Evolutionary conservation across 805 yeast species (phyloP).

Genomic region (Hanseniaspora pseudoguilliermondii): DNA sequence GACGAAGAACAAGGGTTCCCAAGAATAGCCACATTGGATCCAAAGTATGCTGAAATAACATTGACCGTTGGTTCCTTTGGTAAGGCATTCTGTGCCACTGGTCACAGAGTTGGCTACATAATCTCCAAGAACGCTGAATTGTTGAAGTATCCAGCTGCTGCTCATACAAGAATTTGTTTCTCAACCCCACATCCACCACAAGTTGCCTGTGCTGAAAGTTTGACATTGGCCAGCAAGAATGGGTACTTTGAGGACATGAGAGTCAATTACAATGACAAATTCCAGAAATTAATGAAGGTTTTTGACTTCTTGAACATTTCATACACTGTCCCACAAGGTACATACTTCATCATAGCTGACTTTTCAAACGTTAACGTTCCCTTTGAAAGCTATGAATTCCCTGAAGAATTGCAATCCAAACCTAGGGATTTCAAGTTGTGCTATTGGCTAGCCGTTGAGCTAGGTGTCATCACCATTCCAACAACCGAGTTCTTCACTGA

Average conservation of each 20-base stretch:
- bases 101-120: constrained; percentile 97
- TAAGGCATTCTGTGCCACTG: constrained; percentile 95
- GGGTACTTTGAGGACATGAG: constrained; percentile 63
- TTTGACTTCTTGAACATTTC: constrained; percentile 84
- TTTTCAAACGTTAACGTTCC: constrained; percentile 75
- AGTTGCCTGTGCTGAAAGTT: constrained; percentile 76
- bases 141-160: constrained; percentile 67
- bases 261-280: constrained; percentile 55
- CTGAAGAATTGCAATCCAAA: constrained; percentile 50
- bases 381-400: constrained; percentile 46
- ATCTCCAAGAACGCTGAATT: constrained; percentile 67
- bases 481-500: constrained; percentile 53
- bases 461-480: constrained; percentile 93
- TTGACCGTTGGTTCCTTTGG: constrained; percentile 95
- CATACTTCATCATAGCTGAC: constrained; percentile 83
- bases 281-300: constrained; percentile 54
- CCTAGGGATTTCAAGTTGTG: constrained; percentile 82
- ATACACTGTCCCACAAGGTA: constrained; percentile 84
- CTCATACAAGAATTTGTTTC: constrained; percentile 91
- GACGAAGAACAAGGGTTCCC: constrained; percentile 42
- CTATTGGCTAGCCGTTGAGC: constrained; percentile 81
- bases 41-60: constrained; percentile 67
- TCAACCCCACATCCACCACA: constrained; percentile 84
- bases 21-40: constrained; percentile 69
- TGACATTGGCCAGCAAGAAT: constrained; percentile 46